These are phyloP conservation scores for Saitozyma sp. DNA, from an alignment of 768 basidiomycete genomes.

Conservation along the genomic window DNA sequence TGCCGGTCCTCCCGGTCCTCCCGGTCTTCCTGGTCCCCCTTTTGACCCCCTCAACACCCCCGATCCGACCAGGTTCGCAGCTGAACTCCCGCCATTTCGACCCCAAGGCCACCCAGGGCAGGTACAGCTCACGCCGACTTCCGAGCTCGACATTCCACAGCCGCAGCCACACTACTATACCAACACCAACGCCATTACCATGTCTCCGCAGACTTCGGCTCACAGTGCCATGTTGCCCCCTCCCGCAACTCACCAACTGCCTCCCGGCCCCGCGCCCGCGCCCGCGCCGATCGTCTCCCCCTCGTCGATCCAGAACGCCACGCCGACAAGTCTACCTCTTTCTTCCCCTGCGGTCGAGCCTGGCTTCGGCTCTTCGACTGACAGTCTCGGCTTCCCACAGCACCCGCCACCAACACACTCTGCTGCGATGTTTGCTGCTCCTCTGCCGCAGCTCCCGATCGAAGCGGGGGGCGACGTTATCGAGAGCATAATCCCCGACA, in stretches of 20 bases:
- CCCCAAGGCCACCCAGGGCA: constrained; percentile 4
- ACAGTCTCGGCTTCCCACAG: too few relatives aligned
- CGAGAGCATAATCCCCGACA: too few relatives aligned
- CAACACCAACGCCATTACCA: background rate
- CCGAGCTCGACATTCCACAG: constrained; percentile 10
- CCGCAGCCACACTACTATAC: background rate
- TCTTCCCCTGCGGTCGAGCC: background rate
- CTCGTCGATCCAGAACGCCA: background rate
- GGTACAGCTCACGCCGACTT: constrained; percentile 14
- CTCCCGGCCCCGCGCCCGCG: too few relatives aligned
- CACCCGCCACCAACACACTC: too few relatives aligned
- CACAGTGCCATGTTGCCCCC: background rate
- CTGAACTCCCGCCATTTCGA: constrained; percentile 7
- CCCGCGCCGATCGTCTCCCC: background rate
- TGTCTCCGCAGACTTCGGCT: background rate
- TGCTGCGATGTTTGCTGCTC: too few relatives aligned
- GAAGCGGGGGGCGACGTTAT: too few relatives aligned
- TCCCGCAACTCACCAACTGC: background rate
- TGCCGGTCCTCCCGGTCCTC: too few relatives aligned
- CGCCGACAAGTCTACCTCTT: constrained; percentile 1
- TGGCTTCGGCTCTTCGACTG: too few relatives aligned
- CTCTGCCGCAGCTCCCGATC: too few relatives aligned
- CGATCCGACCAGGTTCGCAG: too few relatives aligned
- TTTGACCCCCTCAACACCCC: too few relatives aligned
- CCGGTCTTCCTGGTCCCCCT: too few relatives aligned